Conservation (phyloP, 2,329 filamentous ascomycete genomes). For the Cladosporium velox region DNA sequence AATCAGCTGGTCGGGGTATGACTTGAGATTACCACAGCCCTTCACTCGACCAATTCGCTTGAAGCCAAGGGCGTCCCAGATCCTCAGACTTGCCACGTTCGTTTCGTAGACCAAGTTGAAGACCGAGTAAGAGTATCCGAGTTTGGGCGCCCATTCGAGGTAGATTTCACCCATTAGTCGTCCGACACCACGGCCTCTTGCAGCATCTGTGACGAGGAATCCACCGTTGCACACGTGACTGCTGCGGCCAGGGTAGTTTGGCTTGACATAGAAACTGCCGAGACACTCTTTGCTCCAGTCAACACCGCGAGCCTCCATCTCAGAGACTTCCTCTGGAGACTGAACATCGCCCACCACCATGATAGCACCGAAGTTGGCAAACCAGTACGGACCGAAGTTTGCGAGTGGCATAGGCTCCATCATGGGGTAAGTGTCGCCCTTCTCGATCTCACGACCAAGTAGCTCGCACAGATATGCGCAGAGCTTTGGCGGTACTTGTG, state of each 20-base stretch:
- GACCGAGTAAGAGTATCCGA: conserved; percentile 85
- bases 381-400: conserved; percentile 82
- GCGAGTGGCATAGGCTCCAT: conserved; percentile 72
- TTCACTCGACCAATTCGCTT: conserved; percentile 83
- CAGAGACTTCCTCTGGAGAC: conserved; percentile 54
- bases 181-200: conserved; percentile 52
- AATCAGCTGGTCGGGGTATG: conserved; percentile 48
- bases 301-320: conserved; percentile 47
- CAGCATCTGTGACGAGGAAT: conserved; percentile 52
- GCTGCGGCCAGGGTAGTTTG: conserved; percentile 87
- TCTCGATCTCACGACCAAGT: conserved; percentile 86
- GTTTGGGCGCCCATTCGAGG: conserved; percentile 55
- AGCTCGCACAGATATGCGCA: conserved; percentile 78
- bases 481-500: conserved; percentile 74
- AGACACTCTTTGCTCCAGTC: conserved; percentile 83
- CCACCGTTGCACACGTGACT: conserved; percentile 80
- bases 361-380: conserved; percentile 84
- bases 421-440: conserved; percentile 91
- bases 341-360: conserved; percentile 80
- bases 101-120: conserved; percentile 96
- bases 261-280: conserved; percentile 91
- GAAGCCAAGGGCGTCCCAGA: conserved; percentile 91
- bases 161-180: conserved; percentile 55
- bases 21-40: conserved; percentile 53
- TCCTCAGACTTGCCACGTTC: conserved; percentile 83